These are phyloP conservation scores for Chrysoporthe deuterocubensis DNA, from an alignment of 2,329 filamentous ascomycete species.

Conservation along the genomic window DNA sequence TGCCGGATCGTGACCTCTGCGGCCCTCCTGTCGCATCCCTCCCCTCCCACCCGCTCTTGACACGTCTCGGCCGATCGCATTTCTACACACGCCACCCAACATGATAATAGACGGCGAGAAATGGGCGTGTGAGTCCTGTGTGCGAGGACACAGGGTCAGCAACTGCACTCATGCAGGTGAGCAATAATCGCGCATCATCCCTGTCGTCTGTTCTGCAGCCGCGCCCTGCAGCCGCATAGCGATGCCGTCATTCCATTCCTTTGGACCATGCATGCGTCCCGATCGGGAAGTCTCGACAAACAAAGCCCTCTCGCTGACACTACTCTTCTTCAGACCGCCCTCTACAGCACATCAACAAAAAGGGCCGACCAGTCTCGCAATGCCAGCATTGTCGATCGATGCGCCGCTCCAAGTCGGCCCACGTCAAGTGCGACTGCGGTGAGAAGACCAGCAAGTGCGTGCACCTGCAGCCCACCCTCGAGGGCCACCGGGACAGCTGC, in stretches of 20 bases:
- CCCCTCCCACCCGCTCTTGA: not conserved
- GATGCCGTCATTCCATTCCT: conserved; percentile 7
- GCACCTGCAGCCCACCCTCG: conserved; percentile 60
- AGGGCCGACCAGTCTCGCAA: conserved; percentile 96
- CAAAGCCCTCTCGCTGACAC: conserved; percentile 16
- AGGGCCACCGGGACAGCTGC: conserved; percentile 67
- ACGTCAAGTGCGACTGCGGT: conserved; percentile 96
- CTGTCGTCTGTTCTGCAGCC: conserved; percentile 11
- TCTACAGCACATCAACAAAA: conserved; percentile 94
- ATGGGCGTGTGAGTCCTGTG: conserved; percentile 96
- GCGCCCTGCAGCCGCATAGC: not conserved
- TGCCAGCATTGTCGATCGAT: conserved; percentile 95
- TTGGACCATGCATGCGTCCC: not conserved
- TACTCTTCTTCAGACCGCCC: conserved; percentile 71
- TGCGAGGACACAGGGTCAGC: conserved; percentile 97
- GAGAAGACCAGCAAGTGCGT: conserved; percentile 80
- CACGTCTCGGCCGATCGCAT: not conserved
- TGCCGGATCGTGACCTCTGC: conserved; percentile 8
- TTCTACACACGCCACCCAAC: conserved; percentile 32
- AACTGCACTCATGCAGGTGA: conserved; percentile 95
- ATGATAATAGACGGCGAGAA: conserved; percentile 96
- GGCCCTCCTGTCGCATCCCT: not conserved
- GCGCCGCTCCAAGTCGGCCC: conserved; percentile 93
- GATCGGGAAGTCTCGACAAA: not conserved
- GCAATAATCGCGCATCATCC: conserved; percentile 44